A percentile compares a stretch with the other conserved stretches of the same genome.
phyloP scores from a whole-genome alignment of 2,329 filamentous ascomycete species.

The Ascochyta viciae-villosae region DNA sequence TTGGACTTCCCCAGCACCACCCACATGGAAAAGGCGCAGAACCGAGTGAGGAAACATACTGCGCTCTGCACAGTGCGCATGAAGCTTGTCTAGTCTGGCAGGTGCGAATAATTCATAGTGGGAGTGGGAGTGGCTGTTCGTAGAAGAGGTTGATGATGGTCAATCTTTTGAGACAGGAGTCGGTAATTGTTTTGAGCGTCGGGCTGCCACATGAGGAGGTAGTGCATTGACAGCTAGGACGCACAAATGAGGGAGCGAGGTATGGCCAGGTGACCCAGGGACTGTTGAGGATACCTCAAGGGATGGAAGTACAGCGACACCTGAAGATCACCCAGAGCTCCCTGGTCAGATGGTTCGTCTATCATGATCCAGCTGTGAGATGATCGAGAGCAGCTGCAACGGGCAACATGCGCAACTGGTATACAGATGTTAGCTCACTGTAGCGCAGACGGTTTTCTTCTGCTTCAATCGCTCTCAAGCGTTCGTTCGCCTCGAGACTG shows the following conservation, averaged over 20 bases:
- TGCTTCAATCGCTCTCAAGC: neutral
- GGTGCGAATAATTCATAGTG: neutral
- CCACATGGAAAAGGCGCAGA: too few species aligned
- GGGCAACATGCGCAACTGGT: slow-evolving; percentile 4
- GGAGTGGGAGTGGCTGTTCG: too few species aligned
- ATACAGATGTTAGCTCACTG: neutral
- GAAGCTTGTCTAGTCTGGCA: neutral
- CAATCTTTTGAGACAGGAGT: neutral
- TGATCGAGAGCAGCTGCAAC: slow-evolving; percentile 2
- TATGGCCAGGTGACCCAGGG: slow-evolving; percentile 1
- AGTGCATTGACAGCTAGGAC: slow-evolving; percentile 6
- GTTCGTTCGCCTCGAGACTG: slow-evolving; percentile 2
- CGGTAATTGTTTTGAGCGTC: neutral
- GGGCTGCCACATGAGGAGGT: slow-evolving; percentile 1
- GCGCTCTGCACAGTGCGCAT: neutral
- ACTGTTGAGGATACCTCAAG: slow-evolving; percentile 5
- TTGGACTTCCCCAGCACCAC: neutral
- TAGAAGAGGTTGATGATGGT: neutral
- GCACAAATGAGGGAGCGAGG: slow-evolving; percentile 9
- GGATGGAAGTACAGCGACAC: slow-evolving; percentile 13
- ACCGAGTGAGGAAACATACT: neutral
- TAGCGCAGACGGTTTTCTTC: neutral
- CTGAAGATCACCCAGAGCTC: neutral
- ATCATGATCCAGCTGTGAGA: neutral
- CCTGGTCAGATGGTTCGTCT: neutral